Base-by-base conservation (phyloP, 2,329 filamentous ascomycete genomes). In the Onygenales sp. region DNA sequence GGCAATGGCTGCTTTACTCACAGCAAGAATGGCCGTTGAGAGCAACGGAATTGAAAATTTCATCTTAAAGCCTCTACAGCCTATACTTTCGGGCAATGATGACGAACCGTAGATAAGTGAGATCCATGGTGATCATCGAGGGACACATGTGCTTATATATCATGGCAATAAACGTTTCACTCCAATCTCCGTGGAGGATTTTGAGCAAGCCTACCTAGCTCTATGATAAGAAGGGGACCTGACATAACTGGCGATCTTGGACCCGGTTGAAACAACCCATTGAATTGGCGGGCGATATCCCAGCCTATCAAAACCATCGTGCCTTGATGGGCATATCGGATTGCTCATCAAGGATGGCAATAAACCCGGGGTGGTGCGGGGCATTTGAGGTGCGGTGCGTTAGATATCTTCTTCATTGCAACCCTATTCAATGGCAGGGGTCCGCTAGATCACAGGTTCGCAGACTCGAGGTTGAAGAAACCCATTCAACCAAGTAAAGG, bases 1-100 rank as follows among this genome's bases (percentile, higher is more conserved):
- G 17, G 66, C 64, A 37, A 2, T 37, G 8, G 21, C 32, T 37
- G 14, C n/a, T 17, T 37, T 10, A 36, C 4, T 9, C 14, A 37
- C 1, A 37, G 33, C 45, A 2, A 48, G 45, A 48, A 36, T 37
- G 9, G 45, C 7, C 2, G n/a, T 17, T 37, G 33, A 48, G 21
- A 13, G 7, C 4, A 21, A 13, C n/a, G 31, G 42, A 21, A 17
- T 11, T 10, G 45, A 6, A 31, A 48, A 48, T 37, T 37, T 48
- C 45, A 48, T 48, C 8, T 37, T 32, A 21, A 7, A 6, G 32
- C n/a, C 13, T 36, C 11, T 8, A 10, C 6, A 17, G 10, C 36
- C 33, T 39, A 10, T n/a, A 6, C 32, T 34, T 48, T 21, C 27
- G 4, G 21, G 3, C 4, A 27, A 27, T 1, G 21, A 27, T 27